Conservation (phyloP, 2,329 filamentous ascomycete species). For the Paecilomyces dactylethromorphus region DNA sequence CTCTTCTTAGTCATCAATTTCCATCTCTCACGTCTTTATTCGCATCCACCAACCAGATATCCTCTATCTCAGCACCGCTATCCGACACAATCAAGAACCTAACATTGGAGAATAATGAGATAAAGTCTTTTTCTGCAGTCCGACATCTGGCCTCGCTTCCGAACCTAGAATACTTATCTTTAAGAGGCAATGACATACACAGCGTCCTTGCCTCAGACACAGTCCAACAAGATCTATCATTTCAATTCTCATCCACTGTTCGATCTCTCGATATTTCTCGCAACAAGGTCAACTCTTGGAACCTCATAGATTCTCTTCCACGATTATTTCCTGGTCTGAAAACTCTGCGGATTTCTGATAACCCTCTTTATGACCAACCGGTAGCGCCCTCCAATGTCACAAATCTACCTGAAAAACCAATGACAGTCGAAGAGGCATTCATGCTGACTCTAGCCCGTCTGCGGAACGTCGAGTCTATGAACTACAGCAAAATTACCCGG, state of each 20-base stretch:
- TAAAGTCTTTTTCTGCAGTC: conserved; percentile 33
- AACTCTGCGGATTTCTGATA: conserved; percentile 74
- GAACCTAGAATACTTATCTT: conserved; percentile 43
- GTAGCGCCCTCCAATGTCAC: conserved; percentile 27
- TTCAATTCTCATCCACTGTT: conserved; percentile 50
- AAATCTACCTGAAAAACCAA: conserved; percentile 31
- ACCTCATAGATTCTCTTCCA: conserved; percentile 64
- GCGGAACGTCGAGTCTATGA: conserved; percentile 56
- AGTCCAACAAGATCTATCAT: conserved; percentile 20
- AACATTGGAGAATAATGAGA: conserved; percentile 43
- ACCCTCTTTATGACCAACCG: conserved; percentile 66
- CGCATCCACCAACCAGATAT: conserved; percentile 31
- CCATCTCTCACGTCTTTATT: conserved; percentile 27
- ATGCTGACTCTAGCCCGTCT: conserved; percentile 82
- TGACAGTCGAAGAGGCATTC: conserved; percentile 68
- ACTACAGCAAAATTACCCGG: conserved; percentile 54
- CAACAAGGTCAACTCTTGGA: conserved; percentile 64
- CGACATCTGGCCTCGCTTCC: conserved; percentile 48
- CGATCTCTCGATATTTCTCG: conserved; percentile 67
- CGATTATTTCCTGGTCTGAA: conserved; percentile 64
- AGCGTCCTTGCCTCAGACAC: conserved; percentile 29
- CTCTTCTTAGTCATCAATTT: conserved; percentile 24
- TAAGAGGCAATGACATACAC: conserved; percentile 71
- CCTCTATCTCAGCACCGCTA: conserved; percentile 20
- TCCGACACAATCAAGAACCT: conserved; percentile 37